Conservation (phyloP, 2,329 filamentous ascomycete species). For the Epichloe glyceriae region DNA sequence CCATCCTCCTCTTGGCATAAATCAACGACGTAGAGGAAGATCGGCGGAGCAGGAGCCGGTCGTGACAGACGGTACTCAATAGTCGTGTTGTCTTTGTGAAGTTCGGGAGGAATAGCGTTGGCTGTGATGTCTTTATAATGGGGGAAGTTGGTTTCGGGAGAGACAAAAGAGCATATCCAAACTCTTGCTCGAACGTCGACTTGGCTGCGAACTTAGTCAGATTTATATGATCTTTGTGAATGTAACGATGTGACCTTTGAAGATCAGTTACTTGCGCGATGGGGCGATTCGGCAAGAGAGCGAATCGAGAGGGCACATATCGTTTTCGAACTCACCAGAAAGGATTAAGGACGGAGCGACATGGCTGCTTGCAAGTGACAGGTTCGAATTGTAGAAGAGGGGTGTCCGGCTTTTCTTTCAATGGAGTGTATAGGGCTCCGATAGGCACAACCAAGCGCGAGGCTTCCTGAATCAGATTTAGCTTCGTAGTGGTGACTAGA, state of each 20-base stretch:
- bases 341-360: conserved; percentile 89
- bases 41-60: conserved; percentile 73
- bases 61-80: conserved; percentile 75
- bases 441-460: conserved; percentile 92
- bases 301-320: background rate
- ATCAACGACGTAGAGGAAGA: conserved; percentile 80
- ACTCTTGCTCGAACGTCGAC: conserved; percentile 72
- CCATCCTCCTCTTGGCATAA: conserved; percentile 83
- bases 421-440: conserved; percentile 84
- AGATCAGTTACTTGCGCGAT: background rate
- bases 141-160: conserved; percentile 67
- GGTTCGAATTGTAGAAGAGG: conserved; percentile 91
- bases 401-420: conserved; percentile 88
- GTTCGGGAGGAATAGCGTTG: conserved; percentile 69
- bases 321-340: conserved; percentile 57
- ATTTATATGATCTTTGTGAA: background rate
- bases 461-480: conserved; percentile 52
- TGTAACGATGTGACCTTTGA: background rate
- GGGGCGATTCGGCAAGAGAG: background rate
- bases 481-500: background rate
- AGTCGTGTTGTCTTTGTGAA: conserved; percentile 73
- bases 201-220: conserved; percentile 40
- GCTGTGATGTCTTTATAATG: conserved; percentile 86
- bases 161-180: conserved; percentile 89
- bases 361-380: conserved; percentile 91